Evolutionary conservation across 805 yeast genomes (phyloP).

Genomic region (Tetrapisispora arboricola): DNA sequence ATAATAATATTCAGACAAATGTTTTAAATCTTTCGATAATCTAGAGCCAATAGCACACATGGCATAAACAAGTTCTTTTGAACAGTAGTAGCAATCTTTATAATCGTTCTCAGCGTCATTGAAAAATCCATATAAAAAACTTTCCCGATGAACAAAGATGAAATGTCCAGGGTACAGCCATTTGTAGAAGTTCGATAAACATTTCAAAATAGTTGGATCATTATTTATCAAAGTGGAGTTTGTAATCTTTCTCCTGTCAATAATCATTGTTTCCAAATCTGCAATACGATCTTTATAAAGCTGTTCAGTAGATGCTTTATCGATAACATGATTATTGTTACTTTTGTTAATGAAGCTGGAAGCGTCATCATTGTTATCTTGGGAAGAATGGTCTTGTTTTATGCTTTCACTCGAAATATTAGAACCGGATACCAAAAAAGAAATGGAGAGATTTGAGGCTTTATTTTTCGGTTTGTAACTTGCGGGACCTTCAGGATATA

Average conservation of each 20-base stretch:
- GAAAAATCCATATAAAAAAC: conserved; percentile 50
- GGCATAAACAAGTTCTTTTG: conserved; percentile 42
- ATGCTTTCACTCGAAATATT: conserved; percentile 2
- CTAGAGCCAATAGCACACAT: conserved; percentile 52
- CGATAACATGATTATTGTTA: background rate
- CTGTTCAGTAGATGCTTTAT: background rate
- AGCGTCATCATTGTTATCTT: background rate
- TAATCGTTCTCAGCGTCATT: conserved; percentile 38
- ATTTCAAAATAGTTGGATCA: conserved; percentile 22
- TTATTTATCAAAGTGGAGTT: conserved; percentile 18
- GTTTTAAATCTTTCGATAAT: conserved; percentile 35
- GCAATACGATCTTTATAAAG: conserved; percentile 20
- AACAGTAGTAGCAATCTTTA: conserved; percentile 40
- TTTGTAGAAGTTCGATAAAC: conserved; percentile 37
- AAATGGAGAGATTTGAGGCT: conserved; percentile 6
- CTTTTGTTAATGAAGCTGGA: background rate
- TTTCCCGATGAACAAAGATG: conserved; percentile 53
- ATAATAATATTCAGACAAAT: conserved; percentile 36
- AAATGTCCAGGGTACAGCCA: conserved; percentile 59
- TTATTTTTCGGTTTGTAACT: conserved; percentile 14
- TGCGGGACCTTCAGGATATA: conserved; percentile 28
- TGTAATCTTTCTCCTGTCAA: conserved; percentile 15
- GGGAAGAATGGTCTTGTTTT: background rate
- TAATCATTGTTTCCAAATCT: conserved; percentile 27
- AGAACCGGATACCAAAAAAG: conserved; percentile 9